Percentiles rank a stretch among this genome's conserved stretches.
These are phyloP conservation scores for Jimgerdemannia flammicorona DNA, from an alignment of 192 early-diverging fungal species.

Conservation along the genomic window DNA sequence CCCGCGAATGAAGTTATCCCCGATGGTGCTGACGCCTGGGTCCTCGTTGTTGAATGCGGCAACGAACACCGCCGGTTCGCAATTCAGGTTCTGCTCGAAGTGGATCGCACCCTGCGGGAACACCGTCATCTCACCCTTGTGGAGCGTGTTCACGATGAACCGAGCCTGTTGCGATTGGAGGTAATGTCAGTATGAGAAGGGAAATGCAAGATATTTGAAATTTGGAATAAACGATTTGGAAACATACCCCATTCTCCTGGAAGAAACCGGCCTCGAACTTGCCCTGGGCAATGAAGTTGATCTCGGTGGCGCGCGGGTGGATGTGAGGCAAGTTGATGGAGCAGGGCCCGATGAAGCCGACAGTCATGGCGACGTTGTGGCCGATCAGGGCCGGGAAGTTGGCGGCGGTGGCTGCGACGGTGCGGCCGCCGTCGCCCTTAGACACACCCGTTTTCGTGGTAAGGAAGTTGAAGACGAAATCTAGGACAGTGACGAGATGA, in stretches of 20 bases:
- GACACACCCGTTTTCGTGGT: constrained; percentile 1
- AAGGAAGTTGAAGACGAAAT: constrained; percentile 15
- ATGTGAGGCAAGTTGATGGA: constrained; percentile 19
- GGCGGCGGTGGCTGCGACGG: constrained; percentile 6
- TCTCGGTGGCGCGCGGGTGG: constrained; percentile 19
- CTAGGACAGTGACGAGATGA: too few relatives aligned
- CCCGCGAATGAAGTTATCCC: constrained; percentile 8
- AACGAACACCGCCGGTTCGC: constrained; percentile 11
- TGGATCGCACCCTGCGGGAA: constrained; percentile 15
- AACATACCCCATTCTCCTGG: constrained; percentile 3
- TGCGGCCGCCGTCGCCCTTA: constrained; percentile 4
- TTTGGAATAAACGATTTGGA: too few relatives aligned
- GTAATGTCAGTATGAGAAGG: too few relatives aligned
- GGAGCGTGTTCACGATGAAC: neutral
- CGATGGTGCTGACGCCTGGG: constrained; percentile 13
- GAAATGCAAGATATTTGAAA: neutral
- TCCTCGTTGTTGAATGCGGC: constrained; percentile 7
- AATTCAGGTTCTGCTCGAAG: constrained; percentile 14
- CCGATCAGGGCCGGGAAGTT: constrained; percentile 20
- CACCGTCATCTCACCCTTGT: constrained; percentile 6
- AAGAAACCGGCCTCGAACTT: constrained; percentile 14
- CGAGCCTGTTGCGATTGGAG: constrained; percentile 7
- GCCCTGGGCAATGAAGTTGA: constrained; percentile 18
- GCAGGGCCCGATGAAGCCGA: constrained; percentile 17
- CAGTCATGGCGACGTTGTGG: constrained; percentile 11